Percentiles rank a stretch among this genome's conserved stretches.
Evolutionary conservation across 768 basidiomycete species (phyloP).

Genomic region (Phlegmacium glaucopus): DNA sequence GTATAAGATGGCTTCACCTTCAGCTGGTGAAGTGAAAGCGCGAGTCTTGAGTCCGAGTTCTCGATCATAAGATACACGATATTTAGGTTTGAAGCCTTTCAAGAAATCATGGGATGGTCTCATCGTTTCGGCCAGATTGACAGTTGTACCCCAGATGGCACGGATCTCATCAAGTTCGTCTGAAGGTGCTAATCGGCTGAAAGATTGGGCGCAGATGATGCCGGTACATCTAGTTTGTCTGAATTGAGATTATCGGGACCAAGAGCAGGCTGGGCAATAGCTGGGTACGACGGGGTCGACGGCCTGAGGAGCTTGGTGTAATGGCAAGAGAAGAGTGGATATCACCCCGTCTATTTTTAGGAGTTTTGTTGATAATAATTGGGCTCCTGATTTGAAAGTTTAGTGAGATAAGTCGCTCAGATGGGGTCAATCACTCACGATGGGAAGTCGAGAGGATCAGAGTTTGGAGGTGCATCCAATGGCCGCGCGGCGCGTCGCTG

Average conservation of each 20-base stretch:
- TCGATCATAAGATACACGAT: conserved; percentile 71
- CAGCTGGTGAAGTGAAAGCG: conserved; percentile 54
- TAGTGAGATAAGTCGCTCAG: not conserved
- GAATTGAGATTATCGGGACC: conserved; percentile 48
- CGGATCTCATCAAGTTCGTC: conserved; percentile 83
- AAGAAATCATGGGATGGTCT: conserved; percentile 86
- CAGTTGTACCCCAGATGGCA: conserved; percentile 97
- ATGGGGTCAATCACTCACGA: conserved; percentile 39
- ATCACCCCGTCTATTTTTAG: no score
- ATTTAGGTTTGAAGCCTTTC: conserved; percentile 90
- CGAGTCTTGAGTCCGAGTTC: conserved; percentile 52
- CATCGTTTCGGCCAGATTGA: conserved; percentile 90
- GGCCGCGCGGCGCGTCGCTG: not conserved
- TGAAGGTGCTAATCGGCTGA: conserved; percentile 58
- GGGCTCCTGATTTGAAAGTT: conserved; percentile 42
- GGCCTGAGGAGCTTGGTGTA: conserved; percentile 43
- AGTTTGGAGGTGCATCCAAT: not conserved
- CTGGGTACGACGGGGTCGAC: conserved; percentile 35
- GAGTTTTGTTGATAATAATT: conserved; percentile 49
- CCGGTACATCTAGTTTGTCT: conserved; percentile 61
- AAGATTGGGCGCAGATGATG: conserved; percentile 40
- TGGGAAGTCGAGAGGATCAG: conserved; percentile 45
- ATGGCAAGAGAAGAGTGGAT: no score
- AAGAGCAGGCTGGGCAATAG: conserved; percentile 19
- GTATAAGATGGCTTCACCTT: conserved; percentile 70